These are phyloP conservation scores for Poronia punctata DNA, from an alignment of 495 filamentous ascomycete species.

Conservation along the genomic window DNA sequence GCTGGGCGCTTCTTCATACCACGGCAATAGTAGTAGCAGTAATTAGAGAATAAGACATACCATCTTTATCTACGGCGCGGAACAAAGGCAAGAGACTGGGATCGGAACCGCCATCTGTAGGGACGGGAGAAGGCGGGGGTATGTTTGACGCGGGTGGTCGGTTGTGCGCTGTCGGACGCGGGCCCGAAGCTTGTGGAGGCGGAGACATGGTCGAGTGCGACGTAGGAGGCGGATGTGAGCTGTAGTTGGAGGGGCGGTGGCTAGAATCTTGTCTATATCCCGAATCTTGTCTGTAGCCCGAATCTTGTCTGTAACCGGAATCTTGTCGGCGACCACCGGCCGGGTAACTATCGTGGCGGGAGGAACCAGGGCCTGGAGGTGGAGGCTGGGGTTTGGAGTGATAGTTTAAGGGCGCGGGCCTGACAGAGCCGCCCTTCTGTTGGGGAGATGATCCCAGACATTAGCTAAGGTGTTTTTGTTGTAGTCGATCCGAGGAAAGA, in stretches of 20 bases:
- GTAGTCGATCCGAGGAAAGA: too few species aligned
- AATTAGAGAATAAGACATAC: slow-evolving; percentile 39
- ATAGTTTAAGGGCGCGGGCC: slow-evolving; percentile 27
- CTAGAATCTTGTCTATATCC: slow-evolving; percentile 10
- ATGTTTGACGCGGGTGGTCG: slow-evolving; percentile 50
- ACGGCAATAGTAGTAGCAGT: too few species aligned
- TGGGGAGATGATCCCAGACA: too few species aligned
- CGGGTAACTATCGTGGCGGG: slow-evolving; percentile 21
- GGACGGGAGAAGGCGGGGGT: slow-evolving; percentile 59
- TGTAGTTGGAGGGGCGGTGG: slow-evolving; percentile 7
- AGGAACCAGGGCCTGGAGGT: slow-evolving; percentile 16
- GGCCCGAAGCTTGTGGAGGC: slow-evolving; percentile 36
- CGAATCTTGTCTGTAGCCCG: slow-evolving; percentile 4
- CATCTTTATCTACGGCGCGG: slow-evolving; percentile 80
- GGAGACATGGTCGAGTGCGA: slow-evolving; percentile 23
- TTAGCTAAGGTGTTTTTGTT: too few species aligned
- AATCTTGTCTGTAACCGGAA: slow-evolving; percentile 2
- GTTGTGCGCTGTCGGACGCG: slow-evolving; percentile 43
- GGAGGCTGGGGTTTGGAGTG: slow-evolving; percentile 30
- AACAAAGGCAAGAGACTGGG: slow-evolving; percentile 78
- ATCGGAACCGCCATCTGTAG: slow-evolving; percentile 55
- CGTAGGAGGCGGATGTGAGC: slow-evolving; percentile 19
- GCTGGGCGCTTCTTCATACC: too few species aligned
- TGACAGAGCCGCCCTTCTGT: slow-evolving; percentile 30
- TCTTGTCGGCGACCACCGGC: slow-evolving; percentile 5